These are phyloP conservation scores for Pleodorina starrii DNA, from an alignment of 139 green algal species.

Conservation along the genomic window DNA sequence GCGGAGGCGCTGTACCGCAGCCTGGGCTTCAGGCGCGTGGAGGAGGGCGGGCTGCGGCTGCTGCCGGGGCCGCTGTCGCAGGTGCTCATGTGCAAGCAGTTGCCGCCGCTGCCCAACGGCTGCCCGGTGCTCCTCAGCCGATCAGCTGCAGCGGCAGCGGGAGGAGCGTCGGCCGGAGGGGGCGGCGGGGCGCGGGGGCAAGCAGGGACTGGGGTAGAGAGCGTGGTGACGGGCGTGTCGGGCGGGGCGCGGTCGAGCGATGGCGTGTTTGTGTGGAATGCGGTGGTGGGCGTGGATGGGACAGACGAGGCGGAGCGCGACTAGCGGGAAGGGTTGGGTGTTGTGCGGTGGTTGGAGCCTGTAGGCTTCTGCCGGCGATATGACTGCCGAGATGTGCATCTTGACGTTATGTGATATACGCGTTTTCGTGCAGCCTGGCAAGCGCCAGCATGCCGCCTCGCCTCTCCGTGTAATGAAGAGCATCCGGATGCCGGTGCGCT, in stretches of 20 bases:
- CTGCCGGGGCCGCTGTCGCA: constrained; percentile 35
- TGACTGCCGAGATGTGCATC: no score
- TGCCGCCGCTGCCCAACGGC: background rate
- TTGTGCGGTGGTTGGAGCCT: no score
- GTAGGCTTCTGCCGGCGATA: no score
- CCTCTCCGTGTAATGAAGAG: no score
- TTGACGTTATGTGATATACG: no score
- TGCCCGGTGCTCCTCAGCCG: background rate
- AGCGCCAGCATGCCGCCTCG: no score
- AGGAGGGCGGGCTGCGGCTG: constrained; percentile 10
- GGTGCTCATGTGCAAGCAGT: constrained; percentile 30
- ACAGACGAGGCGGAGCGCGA: background rate
- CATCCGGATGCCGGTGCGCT: no score
- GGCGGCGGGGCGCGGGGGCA: no score
- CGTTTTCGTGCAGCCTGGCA: no score
- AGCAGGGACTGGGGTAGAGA: no score
- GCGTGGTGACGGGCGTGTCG: background rate
- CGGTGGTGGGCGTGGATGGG: background rate
- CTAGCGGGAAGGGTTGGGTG: no score
- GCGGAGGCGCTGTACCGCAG: constrained; percentile 67
- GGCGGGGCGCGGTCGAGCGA: background rate
- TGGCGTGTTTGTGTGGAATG: constrained; percentile 45
- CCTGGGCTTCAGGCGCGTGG: constrained; percentile 55
- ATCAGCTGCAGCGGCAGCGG: background rate
- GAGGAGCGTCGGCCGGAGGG: no score